These are phyloP conservation scores for Corymbia calophylla DNA, from an alignment of 441 rosid genomes.

Conservation along the genomic window DNA sequence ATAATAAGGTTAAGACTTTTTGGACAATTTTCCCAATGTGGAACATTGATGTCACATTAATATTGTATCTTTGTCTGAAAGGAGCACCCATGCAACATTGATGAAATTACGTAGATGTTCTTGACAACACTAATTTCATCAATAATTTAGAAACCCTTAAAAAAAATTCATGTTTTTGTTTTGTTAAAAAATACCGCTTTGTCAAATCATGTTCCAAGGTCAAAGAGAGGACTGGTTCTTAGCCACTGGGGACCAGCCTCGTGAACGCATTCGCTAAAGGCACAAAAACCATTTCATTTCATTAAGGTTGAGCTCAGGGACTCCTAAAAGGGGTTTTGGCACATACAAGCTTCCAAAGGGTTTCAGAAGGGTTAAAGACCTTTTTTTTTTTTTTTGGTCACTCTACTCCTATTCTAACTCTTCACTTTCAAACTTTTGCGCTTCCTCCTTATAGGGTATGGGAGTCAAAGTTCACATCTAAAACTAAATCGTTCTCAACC, in stretches of 20 bases:
- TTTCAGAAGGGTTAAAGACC: neutral
- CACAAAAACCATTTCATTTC: neutral
- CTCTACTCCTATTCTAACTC: too few relatives aligned
- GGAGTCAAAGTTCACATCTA: too few relatives aligned
- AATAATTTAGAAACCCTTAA: neutral
- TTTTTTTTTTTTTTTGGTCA: too few relatives aligned
- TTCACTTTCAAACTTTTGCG: too few relatives aligned
- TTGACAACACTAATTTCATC: neutral
- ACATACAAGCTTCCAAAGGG: neutral
- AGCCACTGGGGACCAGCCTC: too few relatives aligned
- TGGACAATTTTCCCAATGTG: neutral
- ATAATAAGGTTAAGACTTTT: rapidly evolving
- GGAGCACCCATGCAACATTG: neutral
- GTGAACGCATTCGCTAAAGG: too few relatives aligned
- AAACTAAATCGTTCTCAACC: too few relatives aligned
- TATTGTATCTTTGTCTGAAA: neutral
- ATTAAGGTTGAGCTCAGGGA: too few relatives aligned
- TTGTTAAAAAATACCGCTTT: too few relatives aligned
- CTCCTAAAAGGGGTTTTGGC: rapidly evolving
- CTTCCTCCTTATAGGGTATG: too few relatives aligned
- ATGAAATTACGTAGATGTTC: neutral
- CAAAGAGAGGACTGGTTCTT: too few relatives aligned
- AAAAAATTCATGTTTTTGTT: neutral
- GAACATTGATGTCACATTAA: neutral
- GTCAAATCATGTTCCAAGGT: too few relatives aligned